A percentile compares a stretch with the other conserved stretches of the same genome.
Conservation (phyloP, 352 stramenopile species). For the Globisporangium acanthophoron region DNA sequence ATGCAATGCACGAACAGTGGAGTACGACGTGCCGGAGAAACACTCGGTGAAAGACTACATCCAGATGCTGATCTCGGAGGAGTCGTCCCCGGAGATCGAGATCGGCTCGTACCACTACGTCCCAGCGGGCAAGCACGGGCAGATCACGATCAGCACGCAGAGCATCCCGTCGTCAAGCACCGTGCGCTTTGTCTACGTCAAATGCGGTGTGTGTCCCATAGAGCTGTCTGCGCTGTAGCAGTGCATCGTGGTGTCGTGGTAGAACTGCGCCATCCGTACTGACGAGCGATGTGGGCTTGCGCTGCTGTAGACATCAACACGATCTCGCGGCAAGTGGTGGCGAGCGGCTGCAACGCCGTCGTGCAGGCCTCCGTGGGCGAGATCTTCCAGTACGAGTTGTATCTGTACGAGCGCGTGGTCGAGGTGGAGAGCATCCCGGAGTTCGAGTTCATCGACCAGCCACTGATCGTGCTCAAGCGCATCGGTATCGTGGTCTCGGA, state of each 20-base stretch:
- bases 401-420: conserved; percentile 83
- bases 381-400: conserved; percentile 88
- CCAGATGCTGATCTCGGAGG: conserved; percentile 71
- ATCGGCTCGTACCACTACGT: conserved; percentile 79
- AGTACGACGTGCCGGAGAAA: conserved; percentile 72
- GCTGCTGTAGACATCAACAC: conserved; percentile 69
- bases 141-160: conserved; percentile 77
- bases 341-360: conserved; percentile 79
- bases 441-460: conserved; percentile 86
- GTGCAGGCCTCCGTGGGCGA: conserved; percentile 80
- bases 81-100: conserved; percentile 66
- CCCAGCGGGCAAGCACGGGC: conserved; percentile 46
- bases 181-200: conserved; percentile 83
- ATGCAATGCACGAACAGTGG: conserved; percentile 31
- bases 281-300: background rate
- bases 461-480: conserved; percentile 79
- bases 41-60: conserved; percentile 87
- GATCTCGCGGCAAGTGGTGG: conserved; percentile 76
- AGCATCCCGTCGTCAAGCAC: conserved; percentile 58
- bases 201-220: conserved; percentile 35
- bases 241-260: background rate
- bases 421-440: conserved; percentile 83
- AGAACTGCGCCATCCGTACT: background rate
- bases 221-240: background rate
- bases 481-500: conserved; percentile 72